Base-by-base conservation (phyloP, 2,329 filamentous ascomycete genomes). In the Hypoxylon sp. region DNA sequence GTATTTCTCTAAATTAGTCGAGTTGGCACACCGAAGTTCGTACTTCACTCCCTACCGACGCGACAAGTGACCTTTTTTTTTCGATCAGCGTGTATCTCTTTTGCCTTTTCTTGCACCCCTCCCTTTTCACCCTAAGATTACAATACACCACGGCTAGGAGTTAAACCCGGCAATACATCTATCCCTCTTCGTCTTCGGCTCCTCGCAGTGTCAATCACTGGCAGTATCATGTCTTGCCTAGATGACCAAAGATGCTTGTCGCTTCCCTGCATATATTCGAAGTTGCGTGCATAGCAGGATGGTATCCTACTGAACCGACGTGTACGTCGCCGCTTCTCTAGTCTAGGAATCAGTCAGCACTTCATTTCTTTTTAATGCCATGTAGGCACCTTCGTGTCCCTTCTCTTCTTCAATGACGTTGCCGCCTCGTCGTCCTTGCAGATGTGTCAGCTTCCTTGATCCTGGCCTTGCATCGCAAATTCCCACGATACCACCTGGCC, bases 361-460 rank as follows among this genome's bases (percentile, higher is more conserved):
- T 48, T 45, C 48, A 25, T 62, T 55, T 43, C 51, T 30, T 57
- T 62, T 43, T 45, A 41, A 45, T 45, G 21, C 38, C 50, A 46
- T 50, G 53, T 62, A 67, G 64, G 52, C 67, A 50, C 53, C 60
- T 57, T 64, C 58, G 36, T 55, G 14, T 38, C 50, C 41, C 38
- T 36, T 51, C 28, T 56, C 52, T 50, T 60, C 38, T 23, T 56
- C 49, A 57, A 67, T 65, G 67, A 67, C 60, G 64, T 64, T 62
- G 56, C 43, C 60, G 48, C 32, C 57, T 65, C 45, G 36, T 60
- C 53, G 34, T 58, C 21, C 46, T 55, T 62, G 49, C 56, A 51
- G 49, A 58, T 60, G 49, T 65, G 67, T 70, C 60, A 70, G 67
- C 53, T 70, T 64, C 64, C 67, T 65, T 65, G 53, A 65, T 61